A percentile compares a stretch with the other conserved stretches of the same genome.
Evolutionary conservation across 371 early-diverging fungal species (phyloP).

Genomic region (Mucor saturninus): DNA sequence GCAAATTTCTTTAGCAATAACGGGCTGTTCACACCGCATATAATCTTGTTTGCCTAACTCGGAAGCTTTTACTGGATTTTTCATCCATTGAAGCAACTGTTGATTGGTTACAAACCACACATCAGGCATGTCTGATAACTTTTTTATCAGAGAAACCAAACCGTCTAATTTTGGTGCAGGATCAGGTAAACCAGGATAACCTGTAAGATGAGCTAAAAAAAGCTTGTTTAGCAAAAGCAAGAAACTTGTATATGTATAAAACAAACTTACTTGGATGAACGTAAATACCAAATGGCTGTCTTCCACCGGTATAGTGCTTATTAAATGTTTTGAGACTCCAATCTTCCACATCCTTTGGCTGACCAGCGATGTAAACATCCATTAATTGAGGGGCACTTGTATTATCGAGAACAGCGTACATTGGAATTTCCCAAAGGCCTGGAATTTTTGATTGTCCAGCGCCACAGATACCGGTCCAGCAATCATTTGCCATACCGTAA

Average conservation of each 20-base stretch:
- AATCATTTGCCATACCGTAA: conserved; percentile 71
- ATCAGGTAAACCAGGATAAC: conserved; percentile 48
- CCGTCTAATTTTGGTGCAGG: conserved; percentile 44
- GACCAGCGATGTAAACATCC: conserved; percentile 68
- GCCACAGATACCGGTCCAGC: conserved; percentile 61
- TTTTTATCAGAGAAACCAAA: conserved; percentile 49
- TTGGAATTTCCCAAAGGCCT: conserved; percentile 77
- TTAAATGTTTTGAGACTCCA: conserved; percentile 58
- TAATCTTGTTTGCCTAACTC: conserved; percentile 58
- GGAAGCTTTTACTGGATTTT: conserved; percentile 68
- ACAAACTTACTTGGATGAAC: conserved; percentile 55
- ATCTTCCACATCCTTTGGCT: conserved; percentile 44
- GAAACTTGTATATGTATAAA: not conserved
- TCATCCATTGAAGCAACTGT: conserved; percentile 68
- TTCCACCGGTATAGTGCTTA: conserved; percentile 62
- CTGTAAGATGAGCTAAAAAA: conserved; percentile 53
- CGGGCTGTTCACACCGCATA: conserved; percentile 63
- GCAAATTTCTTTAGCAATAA: conserved; percentile 69
- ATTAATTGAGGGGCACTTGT: conserved; percentile 56
- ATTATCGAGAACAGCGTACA: conserved; percentile 55
- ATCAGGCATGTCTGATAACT: conserved; percentile 49
- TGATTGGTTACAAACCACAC: conserved; percentile 74
- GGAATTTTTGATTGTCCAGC: conserved; percentile 45
- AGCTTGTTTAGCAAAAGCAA: not conserved
- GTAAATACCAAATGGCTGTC: conserved; percentile 74